Percentiles rank a stretch among this genome's conserved stretches.
phyloP scores from a whole-genome alignment of 1,284 basidiomycete species.

The Ceratobasidium sp. region DNA sequence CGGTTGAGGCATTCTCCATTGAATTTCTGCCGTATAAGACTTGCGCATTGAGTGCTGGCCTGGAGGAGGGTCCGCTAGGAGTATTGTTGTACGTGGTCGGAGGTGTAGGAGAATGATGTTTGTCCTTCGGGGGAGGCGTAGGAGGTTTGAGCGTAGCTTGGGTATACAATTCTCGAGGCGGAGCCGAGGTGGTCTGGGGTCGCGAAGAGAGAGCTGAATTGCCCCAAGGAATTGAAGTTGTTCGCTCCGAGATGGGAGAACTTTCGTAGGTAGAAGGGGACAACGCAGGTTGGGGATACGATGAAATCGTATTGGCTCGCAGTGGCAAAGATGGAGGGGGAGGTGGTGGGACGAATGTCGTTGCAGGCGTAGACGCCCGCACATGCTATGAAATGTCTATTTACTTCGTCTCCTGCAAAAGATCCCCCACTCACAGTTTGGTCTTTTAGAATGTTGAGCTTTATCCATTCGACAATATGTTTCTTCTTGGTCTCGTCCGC shows the following conservation, averaged over 20 bases:
- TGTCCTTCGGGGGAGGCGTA: slow-evolving; percentile 38
- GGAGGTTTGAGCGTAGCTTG: slow-evolving; percentile 17
- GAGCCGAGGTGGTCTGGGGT: background rate
- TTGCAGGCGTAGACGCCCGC: background rate
- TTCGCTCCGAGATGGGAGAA: background rate
- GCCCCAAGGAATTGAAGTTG: background rate
- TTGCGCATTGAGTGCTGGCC: too few relatives aligned
- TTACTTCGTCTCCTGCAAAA: background rate
- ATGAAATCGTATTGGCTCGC: background rate
- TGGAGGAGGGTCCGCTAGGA: background rate
- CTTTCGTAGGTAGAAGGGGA: background rate
- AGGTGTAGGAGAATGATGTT: background rate
- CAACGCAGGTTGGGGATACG: background rate
- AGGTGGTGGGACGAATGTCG: slow-evolving; percentile 34
- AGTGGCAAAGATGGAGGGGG: slow-evolving; percentile 28
- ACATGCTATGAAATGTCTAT: background rate
- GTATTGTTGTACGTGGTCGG: background rate
- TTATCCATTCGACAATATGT: slow-evolving; percentile 22
- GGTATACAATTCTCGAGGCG: slow-evolving; percentile 35
- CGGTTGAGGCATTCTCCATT: background rate
- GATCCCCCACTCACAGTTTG: too few relatives aligned
- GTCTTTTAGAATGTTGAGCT: slow-evolving; percentile 27
- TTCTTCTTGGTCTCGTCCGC: slow-evolving; percentile 22
- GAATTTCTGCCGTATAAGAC: too few relatives aligned
- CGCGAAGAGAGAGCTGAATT: background rate